These are phyloP conservation scores for Triticum dicoccoides DNA, from an alignment of 176 grass and related monocot species.

Conservation along the genomic window DNA sequence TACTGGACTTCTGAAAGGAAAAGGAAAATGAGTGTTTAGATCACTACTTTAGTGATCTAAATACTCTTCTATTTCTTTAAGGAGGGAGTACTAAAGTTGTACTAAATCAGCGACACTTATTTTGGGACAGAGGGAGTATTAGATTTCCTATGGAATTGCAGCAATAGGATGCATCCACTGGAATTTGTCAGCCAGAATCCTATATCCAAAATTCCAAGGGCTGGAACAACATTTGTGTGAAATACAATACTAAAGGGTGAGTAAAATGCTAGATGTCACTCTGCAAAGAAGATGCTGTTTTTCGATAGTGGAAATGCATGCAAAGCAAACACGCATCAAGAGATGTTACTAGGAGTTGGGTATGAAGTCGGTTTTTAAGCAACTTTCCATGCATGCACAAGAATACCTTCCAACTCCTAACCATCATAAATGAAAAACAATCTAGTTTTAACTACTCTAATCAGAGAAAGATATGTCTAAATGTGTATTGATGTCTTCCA, in stretches of 20 bases:
- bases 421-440: background rate
- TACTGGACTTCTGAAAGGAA: background rate
- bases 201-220: background rate
- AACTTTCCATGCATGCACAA: background rate
- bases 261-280: constrained; percentile 1
- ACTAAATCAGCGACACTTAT: no score
- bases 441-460: background rate
- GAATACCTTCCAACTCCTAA: background rate
- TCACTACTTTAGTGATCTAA: no score
- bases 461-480: background rate
- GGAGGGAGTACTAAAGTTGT: no score
- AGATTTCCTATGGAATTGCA: background rate
- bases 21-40: background rate
- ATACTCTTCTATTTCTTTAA: no score
- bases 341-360: background rate
- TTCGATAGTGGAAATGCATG: background rate
- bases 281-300: background rate
- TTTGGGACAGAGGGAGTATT: no score
- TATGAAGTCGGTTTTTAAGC: background rate
- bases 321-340: background rate
- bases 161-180: background rate
- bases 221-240: background rate
- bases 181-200: background rate
- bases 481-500: background rate
- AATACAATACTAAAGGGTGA: background rate